A percentile compares a stretch with the other conserved stretches of the same genome.
Conservation (phyloP, 148 eudicot genomes). For the Chenopodium formosanum region DNA sequence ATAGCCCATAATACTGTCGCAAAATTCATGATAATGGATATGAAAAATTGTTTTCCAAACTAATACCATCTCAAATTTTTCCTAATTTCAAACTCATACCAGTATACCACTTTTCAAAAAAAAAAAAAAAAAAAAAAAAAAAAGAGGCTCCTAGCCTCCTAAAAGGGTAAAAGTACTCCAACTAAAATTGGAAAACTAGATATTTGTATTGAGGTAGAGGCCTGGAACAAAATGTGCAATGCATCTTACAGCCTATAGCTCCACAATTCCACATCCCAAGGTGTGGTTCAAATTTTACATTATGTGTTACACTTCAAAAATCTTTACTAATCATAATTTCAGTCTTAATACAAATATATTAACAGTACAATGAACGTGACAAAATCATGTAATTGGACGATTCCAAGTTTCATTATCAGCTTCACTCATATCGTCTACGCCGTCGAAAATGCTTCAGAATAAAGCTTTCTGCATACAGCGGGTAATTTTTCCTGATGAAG, state of each 20-base stretch:
- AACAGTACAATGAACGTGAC: background rate
- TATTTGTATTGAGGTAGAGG: background rate
- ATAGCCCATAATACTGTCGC: too few relatives aligned
- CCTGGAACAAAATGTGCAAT: background rate
- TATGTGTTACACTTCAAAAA: background rate
- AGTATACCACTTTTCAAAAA: too few relatives aligned
- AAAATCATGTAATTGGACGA: background rate
- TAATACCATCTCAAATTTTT: too few relatives aligned
- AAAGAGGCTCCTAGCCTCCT: too few relatives aligned
- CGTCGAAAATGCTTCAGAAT: constrained; percentile 76
- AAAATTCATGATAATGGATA: too few relatives aligned
- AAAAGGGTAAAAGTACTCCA: too few relatives aligned
- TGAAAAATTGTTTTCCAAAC: too few relatives aligned
- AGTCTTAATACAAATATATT: background rate
- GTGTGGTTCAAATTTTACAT: background rate
- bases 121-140: too few relatives aligned
- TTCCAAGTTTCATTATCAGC: constrained; percentile 20
- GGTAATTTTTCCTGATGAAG: constrained; percentile 66
- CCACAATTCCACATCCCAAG: background rate
- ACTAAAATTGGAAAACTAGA: too few relatives aligned
- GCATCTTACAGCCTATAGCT: background rate
- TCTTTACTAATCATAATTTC: background rate
- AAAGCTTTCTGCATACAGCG: constrained; percentile 78
- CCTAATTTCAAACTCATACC: too few relatives aligned
- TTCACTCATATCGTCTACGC: constrained; percentile 52